Conservation (phyloP, 1,284 basidiomycete species). For the Cerioporus squamosus region DNA sequence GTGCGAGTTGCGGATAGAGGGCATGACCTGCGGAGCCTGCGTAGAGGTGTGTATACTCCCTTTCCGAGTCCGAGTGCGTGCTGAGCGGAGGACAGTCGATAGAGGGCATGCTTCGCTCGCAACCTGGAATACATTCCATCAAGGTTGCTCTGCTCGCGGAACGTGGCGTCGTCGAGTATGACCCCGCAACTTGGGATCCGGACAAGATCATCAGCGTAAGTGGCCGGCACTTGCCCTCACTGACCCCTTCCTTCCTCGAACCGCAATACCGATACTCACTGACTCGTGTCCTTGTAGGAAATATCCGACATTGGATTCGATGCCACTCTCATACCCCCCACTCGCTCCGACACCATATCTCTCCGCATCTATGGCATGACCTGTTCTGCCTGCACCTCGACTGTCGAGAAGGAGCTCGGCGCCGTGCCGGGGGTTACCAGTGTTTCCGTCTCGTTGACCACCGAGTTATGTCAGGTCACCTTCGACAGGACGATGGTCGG, state of each 20-base stretch:
- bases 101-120: constrained; percentile 85
- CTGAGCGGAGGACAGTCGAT: constrained; percentile 66
- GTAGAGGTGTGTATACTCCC: constrained; percentile 68
- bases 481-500: constrained; percentile 80
- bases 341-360: constrained; percentile 66
- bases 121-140: constrained; percentile 85
- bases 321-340: constrained; percentile 71
- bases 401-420: constrained; percentile 75
- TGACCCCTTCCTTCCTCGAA: neutral
- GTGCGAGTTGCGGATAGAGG: constrained; percentile 82
- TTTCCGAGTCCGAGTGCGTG: neutral
- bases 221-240: constrained; percentile 9
- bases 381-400: constrained; percentile 81
- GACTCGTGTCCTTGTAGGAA: constrained; percentile 56
- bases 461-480: constrained; percentile 74
- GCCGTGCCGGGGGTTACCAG: constrained; percentile 77
- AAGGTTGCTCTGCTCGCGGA: constrained; percentile 96
- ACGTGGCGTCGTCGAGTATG: constrained; percentile 89
- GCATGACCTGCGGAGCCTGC: constrained; percentile 92
- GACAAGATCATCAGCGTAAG: constrained; percentile 80
- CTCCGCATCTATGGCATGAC: constrained; percentile 93
- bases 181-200: constrained; percentile 79
- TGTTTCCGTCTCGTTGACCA: constrained; percentile 75
- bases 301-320: constrained; percentile 94
- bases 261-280: neutral